A percentile compares a stretch with the other conserved stretches of the same genome.
Evolutionary conservation across 306 rosid genomes (phyloP).

Genomic region (Begonia peltatifolia): DNA sequence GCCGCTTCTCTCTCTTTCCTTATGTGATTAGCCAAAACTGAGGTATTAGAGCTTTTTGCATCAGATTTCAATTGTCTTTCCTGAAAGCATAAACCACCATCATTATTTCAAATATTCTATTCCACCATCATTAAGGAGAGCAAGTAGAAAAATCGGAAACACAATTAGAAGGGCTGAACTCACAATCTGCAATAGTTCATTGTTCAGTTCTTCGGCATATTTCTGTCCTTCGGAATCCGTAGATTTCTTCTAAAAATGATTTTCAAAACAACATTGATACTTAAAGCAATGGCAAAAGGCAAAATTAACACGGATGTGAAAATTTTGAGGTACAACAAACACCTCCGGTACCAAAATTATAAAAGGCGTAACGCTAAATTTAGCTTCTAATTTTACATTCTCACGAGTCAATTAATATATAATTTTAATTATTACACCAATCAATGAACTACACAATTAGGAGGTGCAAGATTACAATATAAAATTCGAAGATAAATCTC

Average conservation of each 20-base stretch:
- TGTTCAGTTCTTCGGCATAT: slow-evolving; percentile 33
- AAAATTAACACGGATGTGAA: no score
- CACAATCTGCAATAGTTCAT: slow-evolving; percentile 49
- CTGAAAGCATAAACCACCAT: slow-evolving; percentile 22
- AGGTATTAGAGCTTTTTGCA: slow-evolving; percentile 23
- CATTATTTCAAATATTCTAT: neutral
- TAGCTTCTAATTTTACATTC: no score
- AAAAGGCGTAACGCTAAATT: no score
- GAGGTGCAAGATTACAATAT: slow-evolving; percentile 2
- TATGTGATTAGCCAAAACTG: slow-evolving; percentile 51
- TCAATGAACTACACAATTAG: slow-evolving; percentile 1
- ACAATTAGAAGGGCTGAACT: slow-evolving; percentile 8
- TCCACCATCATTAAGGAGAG: neutral
- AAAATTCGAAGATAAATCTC: slow-evolving; percentile 16
- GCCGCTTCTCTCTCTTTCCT: slow-evolving; percentile 69
- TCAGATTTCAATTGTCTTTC: slow-evolving; percentile 46
- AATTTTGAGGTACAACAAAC: no score
- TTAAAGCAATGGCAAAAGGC: neutral
- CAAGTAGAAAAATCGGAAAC: neutral
- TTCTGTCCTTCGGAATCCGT: slow-evolving; percentile 34
- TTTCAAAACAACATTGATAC: slow-evolving; percentile 5
- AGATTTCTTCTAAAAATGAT: slow-evolving; percentile 45
- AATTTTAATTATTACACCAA: neutral
- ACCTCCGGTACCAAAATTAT: no score
- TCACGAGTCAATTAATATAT: no score